phyloP scores from a whole-genome alignment of 306 rosid genomes.

The Herpetospermum pedunculosum region DNA sequence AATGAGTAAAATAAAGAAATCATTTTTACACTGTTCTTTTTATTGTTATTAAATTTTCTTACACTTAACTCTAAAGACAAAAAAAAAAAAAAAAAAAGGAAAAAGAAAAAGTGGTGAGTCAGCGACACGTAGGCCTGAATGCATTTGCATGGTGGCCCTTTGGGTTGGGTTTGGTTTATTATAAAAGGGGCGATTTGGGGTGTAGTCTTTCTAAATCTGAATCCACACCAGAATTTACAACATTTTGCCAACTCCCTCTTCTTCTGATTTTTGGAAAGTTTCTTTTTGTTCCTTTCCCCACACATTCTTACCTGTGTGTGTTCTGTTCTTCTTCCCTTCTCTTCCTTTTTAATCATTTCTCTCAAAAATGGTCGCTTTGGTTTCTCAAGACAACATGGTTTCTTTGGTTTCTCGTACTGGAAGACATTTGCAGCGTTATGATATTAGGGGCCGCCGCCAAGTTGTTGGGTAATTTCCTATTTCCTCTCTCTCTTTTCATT shows the following conservation, averaged over 20 bases:
- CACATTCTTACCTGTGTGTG: not conserved
- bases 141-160: not conserved
- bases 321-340: not conserved
- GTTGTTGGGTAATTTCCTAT: constrained; percentile 78
- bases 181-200: constrained; percentile 4
- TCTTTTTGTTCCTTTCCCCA: constrained; percentile 5
- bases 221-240: not conserved
- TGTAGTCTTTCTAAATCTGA: not conserved
- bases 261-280: constrained; percentile 5
- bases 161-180: not conserved
- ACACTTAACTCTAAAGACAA: not conserved
- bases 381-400: constrained; percentile 49
- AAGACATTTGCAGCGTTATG: constrained; percentile 74
- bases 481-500: not conserved
- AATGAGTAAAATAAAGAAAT: no score
- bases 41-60: not conserved
- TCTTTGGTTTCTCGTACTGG: constrained; percentile 91
- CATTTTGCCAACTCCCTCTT: not conserved
- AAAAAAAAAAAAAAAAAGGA: not conserved
- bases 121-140: constrained; percentile 1
- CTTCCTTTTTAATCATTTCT: not conserved
- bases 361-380: constrained; percentile 43
- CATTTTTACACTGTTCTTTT: not conserved
- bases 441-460: constrained; percentile 71
- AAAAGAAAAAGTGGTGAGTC: not conserved